Evolutionary conservation across 2,329 filamentous ascomycete species (phyloP).

Genomic region (Fusarium piperis): DNA sequence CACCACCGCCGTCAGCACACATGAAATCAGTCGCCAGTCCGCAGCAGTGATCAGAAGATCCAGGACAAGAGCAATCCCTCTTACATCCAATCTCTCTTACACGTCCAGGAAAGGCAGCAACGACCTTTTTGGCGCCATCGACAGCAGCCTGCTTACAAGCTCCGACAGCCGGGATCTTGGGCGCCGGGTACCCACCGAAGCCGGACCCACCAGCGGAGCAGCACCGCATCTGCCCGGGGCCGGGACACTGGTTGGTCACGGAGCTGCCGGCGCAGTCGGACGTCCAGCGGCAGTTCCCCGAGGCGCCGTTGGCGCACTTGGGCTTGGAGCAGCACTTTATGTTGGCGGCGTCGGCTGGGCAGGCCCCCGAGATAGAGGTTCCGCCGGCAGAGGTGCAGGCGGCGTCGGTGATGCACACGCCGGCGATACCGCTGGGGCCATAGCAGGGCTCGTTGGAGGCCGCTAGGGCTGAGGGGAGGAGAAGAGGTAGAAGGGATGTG

Average conservation of each 20-base stretch:
- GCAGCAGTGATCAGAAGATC: constrained; percentile 50
- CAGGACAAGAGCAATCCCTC: constrained; percentile 46
- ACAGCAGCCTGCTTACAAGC: constrained; percentile 51
- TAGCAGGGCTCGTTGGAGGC: constrained; percentile 48
- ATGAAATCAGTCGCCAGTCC: constrained; percentile 52
- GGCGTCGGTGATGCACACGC: constrained; percentile 52
- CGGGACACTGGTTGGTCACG: constrained; percentile 49
- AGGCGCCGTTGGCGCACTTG: constrained; percentile 43
- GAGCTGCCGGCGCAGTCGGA: constrained; percentile 49
- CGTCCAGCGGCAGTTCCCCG: constrained; percentile 51
- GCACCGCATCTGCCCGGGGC: constrained; percentile 52
- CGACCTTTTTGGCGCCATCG: constrained; percentile 47
- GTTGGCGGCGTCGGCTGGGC: constrained; percentile 49
- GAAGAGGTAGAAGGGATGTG: constrained; percentile 16
- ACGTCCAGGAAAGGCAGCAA: constrained; percentile 48
- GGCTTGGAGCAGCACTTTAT: constrained; percentile 56
- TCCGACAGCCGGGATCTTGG: constrained; percentile 47
- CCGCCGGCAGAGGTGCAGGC: constrained; percentile 51
- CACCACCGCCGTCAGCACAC: constrained; percentile 51
- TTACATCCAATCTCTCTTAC: constrained; percentile 49
- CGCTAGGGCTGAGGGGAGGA: constrained; percentile 32
- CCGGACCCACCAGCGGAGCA: constrained; percentile 46
- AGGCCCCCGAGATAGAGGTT: constrained; percentile 49
- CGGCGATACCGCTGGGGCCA: constrained; percentile 37
- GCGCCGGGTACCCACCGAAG: constrained; percentile 49